Conservation (phyloP, 2,329 filamentous ascomycete species). For the Sporothrix humicola region DNA sequence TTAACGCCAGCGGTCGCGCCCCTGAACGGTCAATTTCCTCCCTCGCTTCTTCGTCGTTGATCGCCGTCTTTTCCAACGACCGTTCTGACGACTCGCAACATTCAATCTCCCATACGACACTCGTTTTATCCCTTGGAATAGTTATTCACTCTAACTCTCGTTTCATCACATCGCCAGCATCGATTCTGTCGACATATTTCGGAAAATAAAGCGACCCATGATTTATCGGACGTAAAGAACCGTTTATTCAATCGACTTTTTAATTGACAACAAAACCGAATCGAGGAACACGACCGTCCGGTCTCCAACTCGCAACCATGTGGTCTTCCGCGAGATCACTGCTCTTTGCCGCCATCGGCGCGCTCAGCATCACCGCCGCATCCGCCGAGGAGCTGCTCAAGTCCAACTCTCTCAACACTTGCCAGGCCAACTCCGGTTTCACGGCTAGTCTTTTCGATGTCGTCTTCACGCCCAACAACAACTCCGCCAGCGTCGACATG, state of each 20-base stretch:
- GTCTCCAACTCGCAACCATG: conserved; percentile 37
- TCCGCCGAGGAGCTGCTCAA: conserved; percentile 50
- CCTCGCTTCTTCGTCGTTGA: conserved; percentile 27
- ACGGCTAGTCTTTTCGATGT: conserved; percentile 82
- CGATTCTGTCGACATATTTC: background rate
- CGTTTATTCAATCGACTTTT: conserved; percentile 14
- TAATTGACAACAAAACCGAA: conserved; percentile 9
- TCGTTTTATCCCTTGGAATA: background rate
- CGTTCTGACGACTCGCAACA: conserved; percentile 1
- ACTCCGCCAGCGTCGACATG: conserved; percentile 69
- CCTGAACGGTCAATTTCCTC: conserved; percentile 32
- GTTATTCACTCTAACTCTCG: background rate
- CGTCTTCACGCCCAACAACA: conserved; percentile 69
- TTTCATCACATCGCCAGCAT: background rate
- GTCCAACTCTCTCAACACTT: conserved; percentile 71
- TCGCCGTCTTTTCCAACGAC: conserved; percentile 8
- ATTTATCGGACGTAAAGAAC: conserved; percentile 3
- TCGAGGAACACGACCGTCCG: background rate
- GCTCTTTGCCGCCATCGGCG: conserved; percentile 51
- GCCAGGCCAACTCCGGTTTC: conserved; percentile 77
- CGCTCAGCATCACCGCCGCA: conserved; percentile 38
- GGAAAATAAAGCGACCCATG: background rate
- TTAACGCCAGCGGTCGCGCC: conserved; percentile 24
- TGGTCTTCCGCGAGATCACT: conserved; percentile 50
- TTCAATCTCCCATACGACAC: conserved; percentile 18